Evolutionary conservation across 2,329 filamentous ascomycete genomes (phyloP), one percentile per base, ranked within the genome.

Genomic region (Penicillium vulpinum): DNA sequence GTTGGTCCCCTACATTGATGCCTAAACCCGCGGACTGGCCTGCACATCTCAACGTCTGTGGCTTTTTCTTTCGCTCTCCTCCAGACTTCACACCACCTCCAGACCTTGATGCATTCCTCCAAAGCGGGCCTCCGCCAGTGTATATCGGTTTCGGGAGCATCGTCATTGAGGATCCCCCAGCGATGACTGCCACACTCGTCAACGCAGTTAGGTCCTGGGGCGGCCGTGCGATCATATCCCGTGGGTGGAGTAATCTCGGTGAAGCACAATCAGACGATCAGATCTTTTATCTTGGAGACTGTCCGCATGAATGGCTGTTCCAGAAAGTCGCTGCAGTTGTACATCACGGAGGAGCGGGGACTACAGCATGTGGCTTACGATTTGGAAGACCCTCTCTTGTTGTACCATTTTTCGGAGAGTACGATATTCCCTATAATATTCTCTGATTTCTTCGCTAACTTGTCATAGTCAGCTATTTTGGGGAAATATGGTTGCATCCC

Each of bases 221-320:
- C 18, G 75, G 76, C 7, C 74, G 82, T 15, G 81, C 80, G 2
- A 73, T 85, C 2, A 71, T 85, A 0, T 83, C 81, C 0, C 77
- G 77, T 52, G 81, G 81, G 3, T 84, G 80, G 81, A 77, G 79
- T 44, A 75, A 77, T 15, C 70, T 80, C 22, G 74, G 71, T 43
- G 73, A 70, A 9, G 70, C 70, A 29, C 66, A 60, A 18, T 62
- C 55, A 18, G 60, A 60, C 5, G 41, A 56, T 21, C 70, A 74
- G 36, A 70, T 83, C 15, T 80, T 80, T 57, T 79, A 78, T 62
- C 66, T 85, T 9, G 81, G 75, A 2, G 80, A 84, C 52, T 79
- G 77, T 36, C 82, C 82, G 1, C 81, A 84, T 53, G 79, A 84
- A 59, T 85, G 82, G 82, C 72, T 85, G 0, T 85, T 85, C 62